Base-by-base conservation (phyloP, 2,329 filamentous ascomycete species). In the Meredithiella fracta region DNA sequence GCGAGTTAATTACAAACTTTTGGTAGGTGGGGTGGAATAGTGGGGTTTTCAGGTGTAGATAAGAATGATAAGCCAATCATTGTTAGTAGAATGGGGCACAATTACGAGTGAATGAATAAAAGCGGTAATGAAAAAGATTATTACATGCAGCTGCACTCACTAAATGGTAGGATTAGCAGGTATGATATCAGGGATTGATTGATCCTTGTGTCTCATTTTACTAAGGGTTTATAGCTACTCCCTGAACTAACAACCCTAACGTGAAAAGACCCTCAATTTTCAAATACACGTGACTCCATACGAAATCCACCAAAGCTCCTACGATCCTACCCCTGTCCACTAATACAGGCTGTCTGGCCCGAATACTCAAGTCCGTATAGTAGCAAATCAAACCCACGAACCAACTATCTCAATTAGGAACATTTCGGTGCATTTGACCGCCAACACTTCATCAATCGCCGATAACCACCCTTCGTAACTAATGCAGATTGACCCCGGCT, bases 11-110 rank as follows among this genome's bases (percentile, higher is more conserved):
- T 51, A 51, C 51, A 58, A 55, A 58, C 47, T 58, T 56, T 58
- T 58, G 57, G 50, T 51, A 47, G 25, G 53, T 55, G 53, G 57
- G 53, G 57, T 58, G 53, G 40, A 40, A 50, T 26, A 53, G 54
- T 50, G 54, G 57, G 50, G 57, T 37, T 34, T 7, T 44, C 23
- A 9, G 37, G 50, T 53, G 40, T 52, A 55, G 51, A 58, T 51
- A 51, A 51, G 47, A 58, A 31, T 17, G 53, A 58, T 56, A 55
- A 53, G 53, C 57, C 53, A 55, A 58, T 58, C 53, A 58, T 38
- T 42, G n/a, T 53, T n/a, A 53, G 11, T 44, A 53, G 40, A 52
- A 47, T 55, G 31, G 50, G 42, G 44, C 47, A 44, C 23, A 50
- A 55, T 55, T 20, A 34, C 29, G 34, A 37, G 22, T 31, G 4